These are phyloP conservation scores for Colletotrichum neosansevieriae DNA, from an alignment of 2,329 filamentous ascomycete species.

Conservation along the genomic window DNA sequence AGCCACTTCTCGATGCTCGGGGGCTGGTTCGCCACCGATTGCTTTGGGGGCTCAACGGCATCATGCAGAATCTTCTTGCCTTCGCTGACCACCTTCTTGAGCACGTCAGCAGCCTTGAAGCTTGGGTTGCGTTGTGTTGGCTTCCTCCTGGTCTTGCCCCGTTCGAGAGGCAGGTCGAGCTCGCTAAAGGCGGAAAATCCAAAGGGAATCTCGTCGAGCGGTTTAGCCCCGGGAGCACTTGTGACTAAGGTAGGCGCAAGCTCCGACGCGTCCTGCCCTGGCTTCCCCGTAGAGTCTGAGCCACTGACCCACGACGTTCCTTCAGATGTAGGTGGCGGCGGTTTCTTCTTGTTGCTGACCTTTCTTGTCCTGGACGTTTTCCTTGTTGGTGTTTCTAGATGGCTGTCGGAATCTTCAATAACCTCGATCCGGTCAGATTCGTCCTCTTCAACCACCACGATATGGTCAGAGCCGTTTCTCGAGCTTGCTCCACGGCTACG, in stretches of 20 bases:
- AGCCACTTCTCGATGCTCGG: conserved; percentile 76
- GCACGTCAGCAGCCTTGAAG: conserved; percentile 70
- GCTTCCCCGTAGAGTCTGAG: conserved; percentile 43
- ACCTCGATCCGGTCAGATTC: conserved; percentile 47
- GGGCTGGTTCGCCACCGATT: conserved; percentile 65
- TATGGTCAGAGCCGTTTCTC: conserved; percentile 45
- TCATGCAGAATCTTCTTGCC: conserved; percentile 75
- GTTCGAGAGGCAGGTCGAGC: conserved; percentile 65
- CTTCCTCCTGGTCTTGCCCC: conserved; percentile 56
- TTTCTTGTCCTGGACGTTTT: conserved; percentile 35
- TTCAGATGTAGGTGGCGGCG: conserved; percentile 38
- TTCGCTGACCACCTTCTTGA: conserved; percentile 74
- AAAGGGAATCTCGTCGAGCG: conserved; percentile 71
- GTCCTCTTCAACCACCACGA: conserved; percentile 45
- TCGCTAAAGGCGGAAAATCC: conserved; percentile 76
- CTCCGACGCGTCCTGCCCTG: conserved; percentile 46
- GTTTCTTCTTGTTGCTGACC: conserved; percentile 30
- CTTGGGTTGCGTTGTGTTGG: conserved; percentile 64
- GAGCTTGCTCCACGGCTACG: conserved; percentile 43
- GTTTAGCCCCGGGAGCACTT: conserved; percentile 55
- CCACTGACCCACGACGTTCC: conserved; percentile 46
- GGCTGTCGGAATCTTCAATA: conserved; percentile 52
- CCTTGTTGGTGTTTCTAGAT: conserved; percentile 53
- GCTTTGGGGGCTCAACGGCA: conserved; percentile 66
- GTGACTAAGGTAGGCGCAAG: conserved; percentile 54